Conservation (phyloP, 768 basidiomycete species). For the Pisolithus albus region DNA sequence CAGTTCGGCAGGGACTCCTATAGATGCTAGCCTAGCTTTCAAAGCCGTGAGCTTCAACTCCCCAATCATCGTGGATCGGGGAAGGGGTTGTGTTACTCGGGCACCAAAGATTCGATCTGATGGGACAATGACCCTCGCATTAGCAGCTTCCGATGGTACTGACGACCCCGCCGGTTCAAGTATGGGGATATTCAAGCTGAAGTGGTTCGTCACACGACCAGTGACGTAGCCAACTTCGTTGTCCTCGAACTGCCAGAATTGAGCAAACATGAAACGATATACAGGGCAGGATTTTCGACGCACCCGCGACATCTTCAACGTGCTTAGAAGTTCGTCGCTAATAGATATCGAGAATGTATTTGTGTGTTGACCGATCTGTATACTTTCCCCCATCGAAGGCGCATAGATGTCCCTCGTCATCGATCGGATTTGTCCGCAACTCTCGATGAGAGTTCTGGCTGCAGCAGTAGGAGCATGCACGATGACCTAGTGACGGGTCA, state of each 20-base stretch:
- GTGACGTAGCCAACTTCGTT: conserved; percentile 93
- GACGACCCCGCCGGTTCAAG: conserved; percentile 60
- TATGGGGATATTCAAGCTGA: conserved; percentile 82
- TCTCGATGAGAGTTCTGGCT: conserved; percentile 67
- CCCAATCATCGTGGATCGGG: conserved; percentile 93
- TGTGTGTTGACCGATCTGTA: conserved; percentile 94
- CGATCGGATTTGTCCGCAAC: conserved; percentile 74
- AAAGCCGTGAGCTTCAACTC: conserved; percentile 89
- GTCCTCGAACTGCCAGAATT: conserved; percentile 75
- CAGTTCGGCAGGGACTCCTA: conserved; percentile 85
- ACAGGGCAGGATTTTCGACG: conserved; percentile 16
- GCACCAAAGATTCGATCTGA: conserved; percentile 50
- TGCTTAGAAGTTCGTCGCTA: conserved; percentile 77
- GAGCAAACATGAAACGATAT: conserved; percentile 2
- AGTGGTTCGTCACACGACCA: conserved; percentile 78
- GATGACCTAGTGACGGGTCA: conserved; percentile 55
- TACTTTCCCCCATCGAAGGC: conserved; percentile 64
- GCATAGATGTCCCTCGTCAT: conserved; percentile 93
- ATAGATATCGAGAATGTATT: conserved; percentile 92
- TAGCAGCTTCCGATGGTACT: conserved; percentile 18
- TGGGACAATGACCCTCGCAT: conserved; percentile 17
- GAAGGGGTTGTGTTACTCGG: conserved; percentile 60
- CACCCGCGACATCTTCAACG: conserved; percentile 82
- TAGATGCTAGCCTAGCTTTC: conserved; percentile 66
- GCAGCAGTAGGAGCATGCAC: conserved; percentile 70